Percentiles rank a stretch among this genome's conserved stretches.
These are phyloP conservation scores for Boletus albobrunnescens DNA, from an alignment of 1,284 basidiomycete species.

Conservation along the genomic window DNA sequence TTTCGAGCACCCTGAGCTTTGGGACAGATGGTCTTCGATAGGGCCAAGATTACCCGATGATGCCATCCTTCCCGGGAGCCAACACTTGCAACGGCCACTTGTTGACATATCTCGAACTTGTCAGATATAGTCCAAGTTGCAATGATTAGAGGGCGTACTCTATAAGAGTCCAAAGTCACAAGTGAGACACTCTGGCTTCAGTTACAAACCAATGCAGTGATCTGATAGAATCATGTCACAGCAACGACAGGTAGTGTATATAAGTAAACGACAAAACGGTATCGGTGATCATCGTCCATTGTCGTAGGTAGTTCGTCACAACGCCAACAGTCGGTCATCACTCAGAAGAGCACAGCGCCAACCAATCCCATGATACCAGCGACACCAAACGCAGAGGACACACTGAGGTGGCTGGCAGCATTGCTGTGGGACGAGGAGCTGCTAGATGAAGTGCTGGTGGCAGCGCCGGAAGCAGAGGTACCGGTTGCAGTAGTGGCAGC, in stretches of 20 bases:
- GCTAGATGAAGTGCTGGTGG: conserved; percentile 13
- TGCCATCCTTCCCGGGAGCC: no score
- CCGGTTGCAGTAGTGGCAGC: conserved; percentile 5
- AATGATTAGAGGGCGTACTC: not conserved
- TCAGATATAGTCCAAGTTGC: not conserved
- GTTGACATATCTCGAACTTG: no score
- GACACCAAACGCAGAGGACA: conserved; percentile 37
- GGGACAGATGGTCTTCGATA: no score
- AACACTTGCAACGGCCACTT: no score
- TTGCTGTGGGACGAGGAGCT: conserved; percentile 22
- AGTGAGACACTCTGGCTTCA: not conserved
- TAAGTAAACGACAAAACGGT: conserved; percentile 15
- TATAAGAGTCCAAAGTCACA: not conserved
- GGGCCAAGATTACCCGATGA: no score
- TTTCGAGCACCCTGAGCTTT: no score
- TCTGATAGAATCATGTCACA: conserved; percentile 11
- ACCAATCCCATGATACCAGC: conserved; percentile 46
- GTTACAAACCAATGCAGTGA: conserved; percentile 24
- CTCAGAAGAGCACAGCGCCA: conserved; percentile 46
- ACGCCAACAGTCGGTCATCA: not conserved
- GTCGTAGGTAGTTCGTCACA: conserved; percentile 14
- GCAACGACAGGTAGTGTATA: conserved; percentile 19
- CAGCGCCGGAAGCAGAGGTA: not conserved
- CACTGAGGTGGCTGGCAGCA: conserved; percentile 31
- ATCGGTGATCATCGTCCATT: conserved; percentile 12